Conservation (phyloP, 352 stramenopile species). For the Pythium apleroticum region DNA sequence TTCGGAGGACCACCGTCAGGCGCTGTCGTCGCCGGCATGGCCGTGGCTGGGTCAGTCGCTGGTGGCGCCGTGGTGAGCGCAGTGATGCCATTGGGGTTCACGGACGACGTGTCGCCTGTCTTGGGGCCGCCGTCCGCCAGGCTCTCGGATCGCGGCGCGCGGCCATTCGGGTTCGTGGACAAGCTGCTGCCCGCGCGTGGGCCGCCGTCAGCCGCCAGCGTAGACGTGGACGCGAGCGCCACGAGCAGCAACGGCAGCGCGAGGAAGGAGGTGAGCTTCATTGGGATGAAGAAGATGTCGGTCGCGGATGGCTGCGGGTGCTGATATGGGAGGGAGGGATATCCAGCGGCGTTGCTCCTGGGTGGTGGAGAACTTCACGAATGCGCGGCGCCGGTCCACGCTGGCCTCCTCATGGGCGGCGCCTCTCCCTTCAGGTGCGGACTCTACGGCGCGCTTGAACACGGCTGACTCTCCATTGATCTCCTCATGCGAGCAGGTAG, state of each 20-base stretch:
- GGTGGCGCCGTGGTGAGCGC: not conserved
- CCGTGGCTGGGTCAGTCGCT: not conserved
- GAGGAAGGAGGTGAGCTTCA: conserved; percentile 21
- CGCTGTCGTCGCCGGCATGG: not conserved
- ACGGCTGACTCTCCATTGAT: not conserved
- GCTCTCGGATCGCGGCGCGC: conserved; percentile 15
- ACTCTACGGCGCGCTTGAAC: not conserved
- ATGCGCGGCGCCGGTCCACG: not conserved
- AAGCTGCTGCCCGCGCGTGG: conserved; percentile 9
- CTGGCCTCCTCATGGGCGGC: not conserved
- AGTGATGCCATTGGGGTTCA: conserved; percentile 11
- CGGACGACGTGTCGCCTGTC: conserved; percentile 1
- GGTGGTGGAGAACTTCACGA: not conserved
- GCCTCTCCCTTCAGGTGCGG: not conserved
- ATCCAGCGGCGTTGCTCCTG: not conserved
- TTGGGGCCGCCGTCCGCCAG: conserved; percentile 16
- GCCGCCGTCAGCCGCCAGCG: conserved; percentile 12
- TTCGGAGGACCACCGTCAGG: conserved; percentile 14
- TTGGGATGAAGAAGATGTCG: not conserved
- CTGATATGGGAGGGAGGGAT: not conserved
- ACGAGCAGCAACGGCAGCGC: not conserved
- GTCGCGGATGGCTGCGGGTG: not conserved
- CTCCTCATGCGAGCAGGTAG: not conserved
- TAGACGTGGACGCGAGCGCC: conserved; percentile 8
- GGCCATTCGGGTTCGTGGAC: conserved; percentile 18